Evolutionary conservation across 2,329 filamentous ascomycete species (phyloP).

Genomic region (Trichophyton equinum): DNA sequence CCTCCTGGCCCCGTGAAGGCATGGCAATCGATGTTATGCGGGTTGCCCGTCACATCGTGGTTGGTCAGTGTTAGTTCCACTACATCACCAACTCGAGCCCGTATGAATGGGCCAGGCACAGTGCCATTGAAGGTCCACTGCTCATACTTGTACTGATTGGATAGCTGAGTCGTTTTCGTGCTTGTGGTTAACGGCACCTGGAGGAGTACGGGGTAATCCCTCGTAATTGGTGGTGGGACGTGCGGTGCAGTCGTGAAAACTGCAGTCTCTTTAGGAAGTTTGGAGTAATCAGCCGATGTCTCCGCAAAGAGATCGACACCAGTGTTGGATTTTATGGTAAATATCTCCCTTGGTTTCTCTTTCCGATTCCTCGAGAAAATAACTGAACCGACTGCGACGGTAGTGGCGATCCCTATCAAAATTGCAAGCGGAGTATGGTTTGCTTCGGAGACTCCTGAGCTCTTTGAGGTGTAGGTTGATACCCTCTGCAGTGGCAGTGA

Average conservation of each 20-base stretch:
- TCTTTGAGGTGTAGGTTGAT: slow-evolving; percentile 7
- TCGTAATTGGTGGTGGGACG: slow-evolving; percentile 23
- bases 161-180: slow-evolving; percentile 21
- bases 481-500: neutral
- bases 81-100: slow-evolving; percentile 24
- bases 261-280: slow-evolving; percentile 21
- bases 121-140: slow-evolving; percentile 26
- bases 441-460: neutral
- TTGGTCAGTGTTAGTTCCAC: slow-evolving; percentile 25
- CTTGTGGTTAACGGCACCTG: slow-evolving; percentile 20
- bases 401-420: neutral
- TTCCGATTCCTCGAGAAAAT: neutral
- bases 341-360: slow-evolving; percentile 5
- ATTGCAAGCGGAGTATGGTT: slow-evolving; percentile 5
- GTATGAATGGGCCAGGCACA: slow-evolving; percentile 26
- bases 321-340: neutral
- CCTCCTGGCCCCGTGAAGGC: slow-evolving; percentile 25
- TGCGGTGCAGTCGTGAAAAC: slow-evolving; percentile 21
- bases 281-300: slow-evolving; percentile 9
- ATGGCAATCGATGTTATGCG: slow-evolving; percentile 28
- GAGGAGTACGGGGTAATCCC: slow-evolving; percentile 22
- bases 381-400: neutral
- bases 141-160: slow-evolving; percentile 26
- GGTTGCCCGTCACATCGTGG: slow-evolving; percentile 23
- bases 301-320: slow-evolving; percentile 4